Evolutionary conservation across 352 stramenopile species (phyloP).

Genomic region (Paralagenidium karlingii): DNA sequence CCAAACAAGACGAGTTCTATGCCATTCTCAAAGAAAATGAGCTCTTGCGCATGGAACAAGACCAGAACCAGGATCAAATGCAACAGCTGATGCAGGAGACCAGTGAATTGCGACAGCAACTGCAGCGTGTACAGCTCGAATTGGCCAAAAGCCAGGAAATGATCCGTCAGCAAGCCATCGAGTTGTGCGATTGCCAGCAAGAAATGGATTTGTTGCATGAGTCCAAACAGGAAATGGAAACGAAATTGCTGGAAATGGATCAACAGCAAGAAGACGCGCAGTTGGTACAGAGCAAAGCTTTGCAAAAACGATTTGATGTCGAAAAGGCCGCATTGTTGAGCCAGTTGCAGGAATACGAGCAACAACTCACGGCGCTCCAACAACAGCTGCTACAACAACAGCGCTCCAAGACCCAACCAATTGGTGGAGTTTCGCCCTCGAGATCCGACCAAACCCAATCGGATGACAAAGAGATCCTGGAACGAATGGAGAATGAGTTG

Average conservation of each 20-base stretch:
- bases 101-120: slow-evolving; percentile 25
- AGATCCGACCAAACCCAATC: background rate
- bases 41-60: slow-evolving; percentile 22
- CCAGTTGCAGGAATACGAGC: too few species aligned
- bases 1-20: slow-evolving; percentile 47
- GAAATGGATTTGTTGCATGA: slow-evolving; percentile 35
- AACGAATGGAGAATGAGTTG: slow-evolving; percentile 31
- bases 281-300: too few species aligned
- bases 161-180: background rate
- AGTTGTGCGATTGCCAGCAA: background rate
- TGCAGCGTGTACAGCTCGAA: background rate
- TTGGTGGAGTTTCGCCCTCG: background rate
- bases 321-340: too few species aligned
- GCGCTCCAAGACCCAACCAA: background rate
- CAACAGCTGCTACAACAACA: background rate
- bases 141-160: background rate
- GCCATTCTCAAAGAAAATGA: slow-evolving; percentile 33
- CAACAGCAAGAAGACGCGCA: slow-evolving; percentile 39
- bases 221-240: slow-evolving; percentile 38
- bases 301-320: too few species aligned
- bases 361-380: background rate
- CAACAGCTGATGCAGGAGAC: slow-evolving; percentile 62
- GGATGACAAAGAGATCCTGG: background rate
- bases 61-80: slow-evolving; percentile 39
- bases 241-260: slow-evolving; percentile 65